phyloP scores from a whole-genome alignment of 306 rosid genomes.

The Erythrophleum fordii region DNA sequence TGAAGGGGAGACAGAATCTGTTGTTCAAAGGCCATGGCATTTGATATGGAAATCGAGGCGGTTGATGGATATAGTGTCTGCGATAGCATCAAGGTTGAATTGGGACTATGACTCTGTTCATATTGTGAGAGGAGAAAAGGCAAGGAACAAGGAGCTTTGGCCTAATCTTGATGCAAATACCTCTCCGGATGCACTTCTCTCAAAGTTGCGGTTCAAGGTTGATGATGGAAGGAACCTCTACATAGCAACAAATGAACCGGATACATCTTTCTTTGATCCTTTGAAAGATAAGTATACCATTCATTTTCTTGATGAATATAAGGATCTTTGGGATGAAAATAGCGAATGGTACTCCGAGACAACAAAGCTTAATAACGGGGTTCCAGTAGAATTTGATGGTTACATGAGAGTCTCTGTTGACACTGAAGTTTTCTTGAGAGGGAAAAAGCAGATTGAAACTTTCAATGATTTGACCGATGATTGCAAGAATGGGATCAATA shows the following conservation, averaged over 20 bases:
- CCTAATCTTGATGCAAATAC: constrained; percentile 92
- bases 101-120: constrained; percentile 97
- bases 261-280: constrained; percentile 74
- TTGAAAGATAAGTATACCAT: constrained; percentile 85
- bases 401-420: constrained; percentile 96
- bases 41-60: constrained; percentile 94
- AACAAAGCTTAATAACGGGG: constrained; percentile 67
- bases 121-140: constrained; percentile 94
- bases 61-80: constrained; percentile 90
- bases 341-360: constrained; percentile 91
- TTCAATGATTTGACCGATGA: constrained; percentile 93
- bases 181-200: constrained; percentile 76
- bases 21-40: constrained; percentile 93
- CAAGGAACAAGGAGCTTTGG: constrained; percentile 90
- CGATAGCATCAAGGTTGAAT: constrained; percentile 77
- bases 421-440: constrained; percentile 97
- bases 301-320: constrained; percentile 91
- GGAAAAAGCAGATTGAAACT: constrained; percentile 92
- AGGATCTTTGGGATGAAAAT: constrained; percentile 84
- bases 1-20: constrained; percentile 94
- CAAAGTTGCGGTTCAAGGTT: constrained; percentile 73
- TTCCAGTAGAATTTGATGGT: constrained; percentile 90
- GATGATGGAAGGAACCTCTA: constrained; percentile 88
- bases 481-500: constrained; percentile 94
- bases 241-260: constrained; percentile 86